Base-by-base conservation (phyloP, 108 stramenopile genomes). In the Nitzschia palea region DNA sequence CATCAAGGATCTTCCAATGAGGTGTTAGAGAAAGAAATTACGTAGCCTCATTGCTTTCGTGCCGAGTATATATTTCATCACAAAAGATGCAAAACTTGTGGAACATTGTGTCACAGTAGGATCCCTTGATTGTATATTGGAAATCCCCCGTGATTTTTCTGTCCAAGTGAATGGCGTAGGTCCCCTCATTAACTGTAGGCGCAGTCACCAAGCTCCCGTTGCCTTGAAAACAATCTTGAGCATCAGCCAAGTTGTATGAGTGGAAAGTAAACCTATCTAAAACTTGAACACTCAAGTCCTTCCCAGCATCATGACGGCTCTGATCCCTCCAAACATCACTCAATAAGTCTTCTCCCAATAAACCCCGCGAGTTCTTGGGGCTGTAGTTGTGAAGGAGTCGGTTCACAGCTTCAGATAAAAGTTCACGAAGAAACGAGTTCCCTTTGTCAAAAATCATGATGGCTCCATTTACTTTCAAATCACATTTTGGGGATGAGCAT, bases 381-480 rank as follows among this genome's bases (percentile, higher is more conserved):
- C 4, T 20, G 18, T 48, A 48, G n/a, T 48, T 8, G 18, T 48
- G n/a, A 18, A 48, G 15, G 18, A 48, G 15, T 8, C 47, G 47
- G n/a, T 48, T 48, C 47, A 48, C n/a, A 20, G 47, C 47, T 18
- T 48, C 47, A 20, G 47, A 20, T 10, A 48, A 12, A n/a, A 48
- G 47, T 18, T 48, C 47, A 5, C 18, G 9, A 48, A 48, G 47
- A 20, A 48, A 48, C 47, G 4, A 4, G n/a, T 48, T 48, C 18
- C 22, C 47, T 20, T 48, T 48, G 15, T 48, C 47, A 20, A 48
- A 48, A 20, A 48, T 48, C 47, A 48, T 48, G 47, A 48, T 20
- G 22, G 47, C 47, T 18, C 47, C 47, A 48, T 48, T 48, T 12
- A 48, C 47, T 48, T 48, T 48, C 47, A 48, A 18, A n/a, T 12